Base-by-base conservation (phyloP, 177 flowering plant genomes). In the Vitis hybrid region DNA sequence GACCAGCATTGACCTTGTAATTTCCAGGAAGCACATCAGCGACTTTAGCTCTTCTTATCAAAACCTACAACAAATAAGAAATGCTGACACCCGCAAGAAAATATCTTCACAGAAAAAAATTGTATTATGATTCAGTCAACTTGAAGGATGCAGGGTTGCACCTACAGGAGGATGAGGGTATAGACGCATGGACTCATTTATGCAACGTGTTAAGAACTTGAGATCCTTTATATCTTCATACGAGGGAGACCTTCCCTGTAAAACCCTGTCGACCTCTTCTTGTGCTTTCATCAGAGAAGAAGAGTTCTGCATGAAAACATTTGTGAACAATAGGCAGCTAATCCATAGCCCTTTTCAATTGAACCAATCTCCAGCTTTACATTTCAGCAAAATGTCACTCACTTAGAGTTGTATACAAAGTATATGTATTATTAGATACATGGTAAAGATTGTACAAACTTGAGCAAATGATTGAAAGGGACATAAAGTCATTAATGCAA, bases 101-200 rank as follows among this genome's bases (percentile, higher is more conserved):
- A 45, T 45, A 4, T 22, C 6, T n/a, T 14, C 45, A 39, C 18
- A 51, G 59, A 13, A 67, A 63, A 5, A 55, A 22, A 11, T 26
- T 12, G 7, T 13, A 16, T 1, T 49, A 49, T 2, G 10, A 74
- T 72, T 55, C 22, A 71, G 19, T 45, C 10, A 55, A 62, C 20
- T 12, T 63, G 29, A 68, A 69, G 48, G 29, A 70, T 15, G 19
- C 68, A 73, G 56, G 62, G 49, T 22, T 63, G 77, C 66, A 85
- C 90, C 62, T 82, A 94, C 99, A 70, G 99, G 99, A 71, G 99
- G 99, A 85, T 94, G 99, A 59, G 99, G 98, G 65, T 90, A 94
- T 4, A 92, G 86, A 51, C 97, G 95, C 84, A 92, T 53, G 14
- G 97, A 94, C 81, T 93, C 99, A 69, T 74, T 86, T 74, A 95